phyloP scores from a whole-genome alignment of 345 rosid species.

The Eutrema heterophyllum region DNA sequence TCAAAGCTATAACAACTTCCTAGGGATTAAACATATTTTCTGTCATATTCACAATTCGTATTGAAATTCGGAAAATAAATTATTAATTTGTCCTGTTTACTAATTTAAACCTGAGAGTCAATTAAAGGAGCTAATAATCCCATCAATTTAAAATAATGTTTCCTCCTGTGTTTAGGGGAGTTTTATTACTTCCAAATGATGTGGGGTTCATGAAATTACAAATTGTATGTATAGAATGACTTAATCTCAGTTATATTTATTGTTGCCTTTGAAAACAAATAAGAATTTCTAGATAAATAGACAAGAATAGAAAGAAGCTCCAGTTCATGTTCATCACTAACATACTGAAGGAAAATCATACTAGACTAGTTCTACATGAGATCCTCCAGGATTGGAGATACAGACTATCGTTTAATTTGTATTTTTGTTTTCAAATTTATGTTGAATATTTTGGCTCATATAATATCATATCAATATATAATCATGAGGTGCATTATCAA shows the following conservation, averaged over 20 bases:
- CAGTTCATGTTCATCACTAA: slow-evolving; percentile 17
- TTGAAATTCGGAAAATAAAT: background rate
- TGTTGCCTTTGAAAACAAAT: background rate
- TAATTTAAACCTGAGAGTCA: background rate
- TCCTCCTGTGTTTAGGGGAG: background rate
- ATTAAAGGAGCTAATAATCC: background rate
- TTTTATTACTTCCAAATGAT: slow-evolving; percentile 2
- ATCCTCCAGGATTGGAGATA: background rate
- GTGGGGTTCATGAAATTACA: background rate
- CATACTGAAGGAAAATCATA: background rate
- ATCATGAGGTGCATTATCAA: background rate
- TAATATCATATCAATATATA: background rate
- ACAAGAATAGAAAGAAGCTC: background rate
- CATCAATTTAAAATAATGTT: background rate
- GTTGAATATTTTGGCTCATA: background rate
- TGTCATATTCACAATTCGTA: background rate
- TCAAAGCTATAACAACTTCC: background rate
- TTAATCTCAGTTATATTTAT: background rate
- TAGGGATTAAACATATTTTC: background rate
- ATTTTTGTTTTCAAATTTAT: background rate
- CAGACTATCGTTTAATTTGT: too few species aligned
- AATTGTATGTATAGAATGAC: background rate
- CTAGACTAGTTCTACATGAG: background rate
- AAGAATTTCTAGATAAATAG: too few species aligned
- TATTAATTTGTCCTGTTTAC: background rate